phyloP scores from a whole-genome alignment of 2,329 filamentous ascomycete species.

The Coniochaeta pulveracea region DNA sequence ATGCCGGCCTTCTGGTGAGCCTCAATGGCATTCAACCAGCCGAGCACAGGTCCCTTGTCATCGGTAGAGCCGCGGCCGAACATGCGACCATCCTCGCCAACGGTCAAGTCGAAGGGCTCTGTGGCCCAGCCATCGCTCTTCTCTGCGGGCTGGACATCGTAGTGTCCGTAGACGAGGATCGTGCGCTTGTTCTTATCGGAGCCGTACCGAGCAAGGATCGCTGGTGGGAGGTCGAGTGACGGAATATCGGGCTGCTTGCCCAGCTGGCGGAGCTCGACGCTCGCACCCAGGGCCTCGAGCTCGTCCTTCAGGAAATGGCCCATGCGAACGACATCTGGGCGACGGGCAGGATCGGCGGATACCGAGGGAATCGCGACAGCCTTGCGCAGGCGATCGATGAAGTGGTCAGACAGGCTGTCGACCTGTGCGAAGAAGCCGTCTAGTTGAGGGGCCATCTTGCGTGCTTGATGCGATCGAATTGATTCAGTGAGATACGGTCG shows the following conservation, averaged over 20 bases:
- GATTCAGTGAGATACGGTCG: conserved; percentile 39
- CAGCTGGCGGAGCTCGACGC: conserved; percentile 75
- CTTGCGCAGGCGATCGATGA: conserved; percentile 81
- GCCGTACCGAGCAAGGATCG: conserved; percentile 85
- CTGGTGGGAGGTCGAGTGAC: conserved; percentile 81
- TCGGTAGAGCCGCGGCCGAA: conserved; percentile 92
- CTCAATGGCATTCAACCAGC: conserved; percentile 97
- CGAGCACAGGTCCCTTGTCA: conserved; percentile 94
- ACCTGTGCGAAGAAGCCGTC: conserved; percentile 91
- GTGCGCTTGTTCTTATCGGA: conserved; percentile 87
- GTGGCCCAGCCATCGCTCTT: conserved; percentile 93
- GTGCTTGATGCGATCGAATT: conserved; percentile 46
- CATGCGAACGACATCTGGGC: conserved; percentile 93
- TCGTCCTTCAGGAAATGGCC: conserved; percentile 79
- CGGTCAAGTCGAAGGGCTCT: conserved; percentile 78
- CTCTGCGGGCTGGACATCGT: conserved; percentile 93
- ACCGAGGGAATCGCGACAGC: conserved; percentile 95
- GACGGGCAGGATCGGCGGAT: conserved; percentile 79
- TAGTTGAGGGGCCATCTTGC: conserved; percentile 72
- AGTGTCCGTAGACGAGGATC: conserved; percentile 95
- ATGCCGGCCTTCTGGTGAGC: conserved; percentile 91
- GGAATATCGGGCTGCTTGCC: conserved; percentile 90
- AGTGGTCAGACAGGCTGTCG: conserved; percentile 64
- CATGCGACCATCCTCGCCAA: conserved; percentile 91
- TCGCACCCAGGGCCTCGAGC: conserved; percentile 72